A percentile compares a stretch with the other conserved stretches of the same genome.
phyloP scores from a whole-genome alignment of 2,329 filamentous ascomycete species.

The Xylogone sp. region DNA sequence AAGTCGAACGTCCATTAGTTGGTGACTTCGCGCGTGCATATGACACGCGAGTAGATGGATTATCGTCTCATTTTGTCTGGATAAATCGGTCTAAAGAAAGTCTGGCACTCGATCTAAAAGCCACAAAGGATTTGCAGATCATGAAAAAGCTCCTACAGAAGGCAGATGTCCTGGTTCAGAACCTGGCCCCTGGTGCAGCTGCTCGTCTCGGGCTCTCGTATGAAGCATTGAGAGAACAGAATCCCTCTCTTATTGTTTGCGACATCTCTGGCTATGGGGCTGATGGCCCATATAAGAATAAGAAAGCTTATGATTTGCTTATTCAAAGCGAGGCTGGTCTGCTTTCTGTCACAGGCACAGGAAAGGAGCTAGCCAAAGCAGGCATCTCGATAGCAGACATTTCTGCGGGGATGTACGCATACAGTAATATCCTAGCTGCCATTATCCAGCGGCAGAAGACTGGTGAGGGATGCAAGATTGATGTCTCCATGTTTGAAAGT shows the following conservation, averaged over 20 bases:
- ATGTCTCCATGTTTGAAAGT: constrained; percentile 55
- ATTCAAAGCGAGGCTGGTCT: constrained; percentile 52
- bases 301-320: constrained; percentile 53
- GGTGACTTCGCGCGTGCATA: constrained; percentile 51
- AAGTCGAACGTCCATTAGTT: constrained; percentile 46
- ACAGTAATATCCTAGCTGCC: constrained; percentile 46
- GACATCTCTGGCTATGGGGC: constrained; percentile 51
- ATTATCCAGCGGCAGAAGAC: constrained; percentile 45
- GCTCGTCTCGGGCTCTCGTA: constrained; percentile 44
- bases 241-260: constrained; percentile 47
- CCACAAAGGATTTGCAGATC: constrained; percentile 35
- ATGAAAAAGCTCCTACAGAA: constrained; percentile 39
- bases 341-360: constrained; percentile 45
- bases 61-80: constrained; percentile 54
- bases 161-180: constrained; percentile 50
- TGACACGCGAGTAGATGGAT: constrained; percentile 44
- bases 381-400: constrained; percentile 54
- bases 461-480: constrained; percentile 44
- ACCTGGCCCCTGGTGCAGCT: constrained; percentile 47
- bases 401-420: constrained; percentile 48
- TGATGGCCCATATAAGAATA: constrained; percentile 47
- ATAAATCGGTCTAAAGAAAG: constrained; percentile 51
- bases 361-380: constrained; percentile 42
- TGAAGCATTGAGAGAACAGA: constrained; percentile 34
- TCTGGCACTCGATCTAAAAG: constrained; percentile 46